phyloP scores from a whole-genome alignment of 1,284 basidiomycete genomes.

The Apiotrichum sp. region DNA sequence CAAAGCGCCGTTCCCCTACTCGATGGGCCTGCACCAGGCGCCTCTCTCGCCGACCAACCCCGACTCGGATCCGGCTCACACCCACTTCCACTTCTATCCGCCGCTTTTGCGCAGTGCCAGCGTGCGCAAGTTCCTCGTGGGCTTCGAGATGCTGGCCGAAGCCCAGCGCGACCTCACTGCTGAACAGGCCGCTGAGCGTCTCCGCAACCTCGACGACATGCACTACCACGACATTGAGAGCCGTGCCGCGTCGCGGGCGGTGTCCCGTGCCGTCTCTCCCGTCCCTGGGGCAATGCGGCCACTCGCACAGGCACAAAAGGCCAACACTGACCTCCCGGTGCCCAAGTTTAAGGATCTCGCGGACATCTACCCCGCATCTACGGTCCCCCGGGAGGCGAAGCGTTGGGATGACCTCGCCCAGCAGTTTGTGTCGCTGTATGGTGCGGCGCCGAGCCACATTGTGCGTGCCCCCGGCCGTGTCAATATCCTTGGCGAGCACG shows the following conservation, averaged over 20 bases:
- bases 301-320: no score
- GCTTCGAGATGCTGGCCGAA: slow-evolving; percentile 91
- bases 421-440: slow-evolving; percentile 62
- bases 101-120: slow-evolving; percentile 75
- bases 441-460: slow-evolving; percentile 62
- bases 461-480: slow-evolving; percentile 77
- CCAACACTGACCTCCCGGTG: slow-evolving; percentile 51
- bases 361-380: slow-evolving; percentile 57
- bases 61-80: slow-evolving; percentile 56
- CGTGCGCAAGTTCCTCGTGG: slow-evolving; percentile 85
- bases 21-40: slow-evolving; percentile 89
- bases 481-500: slow-evolving; percentile 74
- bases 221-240: slow-evolving; percentile 51
- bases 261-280: no score
- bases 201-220: slow-evolving; percentile 54
- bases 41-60: slow-evolving; percentile 52
- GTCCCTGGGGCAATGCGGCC: no score
- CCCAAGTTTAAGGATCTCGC: slow-evolving; percentile 60
- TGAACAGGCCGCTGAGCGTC: slow-evolving; percentile 71
- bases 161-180: slow-evolving; percentile 84
- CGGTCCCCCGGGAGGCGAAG: slow-evolving; percentile 53
- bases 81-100: slow-evolving; percentile 86
- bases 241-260: no score
- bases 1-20: slow-evolving; percentile 75
- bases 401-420: slow-evolving; percentile 62